Evolutionary conservation across 208 protist genomes (phyloP).

Genomic region (Crithidia brevicula): DNA sequence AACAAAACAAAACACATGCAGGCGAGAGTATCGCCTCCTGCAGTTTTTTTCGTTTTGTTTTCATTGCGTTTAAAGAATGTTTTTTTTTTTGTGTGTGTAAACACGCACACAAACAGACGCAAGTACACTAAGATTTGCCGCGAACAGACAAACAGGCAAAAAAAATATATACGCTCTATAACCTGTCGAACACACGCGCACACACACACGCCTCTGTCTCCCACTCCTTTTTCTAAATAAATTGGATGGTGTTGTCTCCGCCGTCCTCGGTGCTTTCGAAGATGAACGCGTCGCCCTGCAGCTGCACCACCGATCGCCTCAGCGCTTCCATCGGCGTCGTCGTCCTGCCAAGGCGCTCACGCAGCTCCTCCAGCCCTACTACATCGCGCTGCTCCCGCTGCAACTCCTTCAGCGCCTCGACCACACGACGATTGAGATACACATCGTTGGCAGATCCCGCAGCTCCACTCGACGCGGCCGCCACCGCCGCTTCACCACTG

Average conservation of each 20-base stretch:
- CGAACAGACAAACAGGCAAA: neutral
- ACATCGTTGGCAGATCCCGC: conserved; percentile 3
- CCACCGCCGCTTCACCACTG: conserved; percentile 1
- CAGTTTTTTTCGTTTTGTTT: too few relatives aligned
- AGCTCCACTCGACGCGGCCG: neutral
- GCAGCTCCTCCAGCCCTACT: conserved; percentile 59
- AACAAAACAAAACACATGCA: too few relatives aligned
- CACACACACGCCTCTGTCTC: neutral
- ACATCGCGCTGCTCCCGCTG: conserved; percentile 68
- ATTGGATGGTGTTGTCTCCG: conserved; percentile 71
- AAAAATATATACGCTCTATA: neutral
- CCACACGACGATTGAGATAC: conserved; percentile 40
- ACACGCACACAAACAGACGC: too few relatives aligned
- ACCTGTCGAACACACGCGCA: neutral
- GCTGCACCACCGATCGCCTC: conserved; percentile 44
- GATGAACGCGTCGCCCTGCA: conserved; percentile 79
- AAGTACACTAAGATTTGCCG: neutral
- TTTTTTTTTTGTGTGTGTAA: too few relatives aligned
- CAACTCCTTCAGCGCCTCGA: conserved; percentile 56
- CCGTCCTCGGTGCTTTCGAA: conserved; percentile 65
- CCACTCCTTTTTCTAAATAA: conserved; percentile 44
- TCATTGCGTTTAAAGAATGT: too few relatives aligned
- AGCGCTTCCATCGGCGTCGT: conserved; percentile 42
- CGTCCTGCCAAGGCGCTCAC: conserved; percentile 40
- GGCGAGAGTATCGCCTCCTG: too few relatives aligned